These are phyloP conservation scores for Rhizodiscina lignyota DNA, from an alignment of 495 filamentous ascomycete species.

Conservation along the genomic window DNA sequence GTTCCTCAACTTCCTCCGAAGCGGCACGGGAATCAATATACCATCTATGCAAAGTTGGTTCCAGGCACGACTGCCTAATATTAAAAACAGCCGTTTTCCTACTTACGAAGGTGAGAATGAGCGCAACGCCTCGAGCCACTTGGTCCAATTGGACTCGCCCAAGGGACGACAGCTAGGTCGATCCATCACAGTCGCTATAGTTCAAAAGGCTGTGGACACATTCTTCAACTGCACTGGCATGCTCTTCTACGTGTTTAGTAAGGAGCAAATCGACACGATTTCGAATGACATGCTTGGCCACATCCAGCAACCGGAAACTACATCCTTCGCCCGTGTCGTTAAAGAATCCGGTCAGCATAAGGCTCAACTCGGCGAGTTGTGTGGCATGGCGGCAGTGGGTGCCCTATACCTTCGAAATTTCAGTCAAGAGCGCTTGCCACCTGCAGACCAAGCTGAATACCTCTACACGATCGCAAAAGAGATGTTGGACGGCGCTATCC, in stretches of 20 bases:
- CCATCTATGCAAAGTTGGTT: too few relatives aligned
- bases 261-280: constrained; percentile 1
- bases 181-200: too few relatives aligned
- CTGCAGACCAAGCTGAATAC: constrained; percentile 1
- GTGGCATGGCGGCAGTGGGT: constrained; percentile 4
- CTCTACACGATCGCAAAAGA: constrained; percentile 2
- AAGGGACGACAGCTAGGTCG: too few relatives aligned
- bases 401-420: neutral
- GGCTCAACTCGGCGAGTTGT: constrained; percentile 1
- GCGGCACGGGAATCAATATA: neutral
- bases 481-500: constrained; percentile 2
- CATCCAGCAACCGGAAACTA: neutral
- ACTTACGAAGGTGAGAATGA: too few relatives aligned
- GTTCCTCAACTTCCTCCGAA: constrained; percentile 2
- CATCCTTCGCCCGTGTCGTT: neutral
- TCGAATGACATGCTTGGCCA: neutral
- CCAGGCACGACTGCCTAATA: too few relatives aligned
- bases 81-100: too few relatives aligned
- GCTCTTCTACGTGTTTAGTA: neutral
- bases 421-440: neutral
- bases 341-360: neutral
- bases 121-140: too few relatives aligned
- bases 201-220: neutral
- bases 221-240: constrained; percentile 3
- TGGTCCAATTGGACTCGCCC: too few relatives aligned